Evolutionary conservation across 2,329 filamentous ascomycete species (phyloP), one percentile per base, ranked within the genome.

Genomic region (Purpureocillium lavendulum): DNA sequence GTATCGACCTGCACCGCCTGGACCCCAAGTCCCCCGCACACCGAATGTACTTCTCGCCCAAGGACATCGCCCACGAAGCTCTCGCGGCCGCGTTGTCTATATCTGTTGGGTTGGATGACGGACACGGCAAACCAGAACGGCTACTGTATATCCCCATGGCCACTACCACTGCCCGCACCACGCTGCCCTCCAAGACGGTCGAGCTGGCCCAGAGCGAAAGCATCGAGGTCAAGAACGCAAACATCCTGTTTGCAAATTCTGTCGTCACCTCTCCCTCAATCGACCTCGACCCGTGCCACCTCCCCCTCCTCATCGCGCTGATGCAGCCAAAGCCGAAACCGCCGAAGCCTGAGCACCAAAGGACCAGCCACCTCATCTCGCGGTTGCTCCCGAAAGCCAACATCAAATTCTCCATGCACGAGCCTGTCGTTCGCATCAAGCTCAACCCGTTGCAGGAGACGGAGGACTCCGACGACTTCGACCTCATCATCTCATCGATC

Each of bases 61-160:
- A 87, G 45, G 92, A 96, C 56, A 81, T 96, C 53, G 92, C 92
- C 11, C 92, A 98, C 59, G 90, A 98, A 67, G 92, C 89, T 10
- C 72, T 98, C 29, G 75, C 92, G 16, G 92, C 90, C 14, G 92
- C 89, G 4, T 79, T 98, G 31, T 95, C 92, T 1, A 85, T 98
- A 40, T 90, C 90, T 0, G 73, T 97, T 41, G 92, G 88, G 30
- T 71, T 98, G 29, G 89, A 96, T 53, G 88, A 96, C 57, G 87
- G 87, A n/a, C 78, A 82, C 21, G 85, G 84, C 8, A 84, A 85
- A 51, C 83, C 87, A 1, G 87, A 96, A 57, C 81, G 90, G 39
- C 74, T 98, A 42, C 65, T 95, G 16, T 98, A 98, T 58, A 77
- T 98, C 33, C 92, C 92, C 1, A 97, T 98, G 92, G 86, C 90